Percentiles rank a stretch among this genome's conserved stretches.
Evolutionary conservation across 441 rosid genomes (phyloP).

Genomic region (Euphorbia neoarborescens): DNA sequence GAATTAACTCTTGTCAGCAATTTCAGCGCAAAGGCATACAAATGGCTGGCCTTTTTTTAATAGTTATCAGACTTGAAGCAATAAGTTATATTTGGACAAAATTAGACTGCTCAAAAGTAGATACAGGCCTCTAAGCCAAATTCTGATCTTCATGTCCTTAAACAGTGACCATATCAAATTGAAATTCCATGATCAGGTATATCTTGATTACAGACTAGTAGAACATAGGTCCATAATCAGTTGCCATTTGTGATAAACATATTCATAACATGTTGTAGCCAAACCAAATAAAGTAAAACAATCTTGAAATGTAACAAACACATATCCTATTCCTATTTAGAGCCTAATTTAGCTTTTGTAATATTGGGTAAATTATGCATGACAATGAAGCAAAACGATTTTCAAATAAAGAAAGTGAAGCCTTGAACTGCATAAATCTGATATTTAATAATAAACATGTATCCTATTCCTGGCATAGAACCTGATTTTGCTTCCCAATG

Average conservation of each 20-base stretch:
- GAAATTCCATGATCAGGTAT: background rate
- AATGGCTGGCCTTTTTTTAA: too few species aligned
- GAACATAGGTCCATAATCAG: background rate
- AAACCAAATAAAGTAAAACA: background rate
- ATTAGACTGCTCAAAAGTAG: background rate
- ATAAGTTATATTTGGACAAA: background rate
- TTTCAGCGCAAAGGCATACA: background rate
- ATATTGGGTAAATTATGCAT: background rate
- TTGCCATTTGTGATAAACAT: background rate
- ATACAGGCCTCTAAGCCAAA: background rate
- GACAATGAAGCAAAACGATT: background rate
- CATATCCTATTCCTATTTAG: background rate
- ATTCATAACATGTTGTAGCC: background rate
- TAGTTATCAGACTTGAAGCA: background rate
- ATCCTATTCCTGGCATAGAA: background rate
- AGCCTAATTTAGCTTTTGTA: background rate
- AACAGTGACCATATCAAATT: background rate
- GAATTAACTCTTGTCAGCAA: background rate
- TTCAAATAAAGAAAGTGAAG: background rate
- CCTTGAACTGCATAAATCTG: background rate
- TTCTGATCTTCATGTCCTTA: background rate
- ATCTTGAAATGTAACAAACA: background rate
- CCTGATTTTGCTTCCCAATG: background rate
- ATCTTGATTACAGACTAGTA: background rate
- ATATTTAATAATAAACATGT: background rate